Conservation (phyloP, 2,329 filamentous ascomycete species). For the Pseudophaeomoniella oleicola region DNA sequence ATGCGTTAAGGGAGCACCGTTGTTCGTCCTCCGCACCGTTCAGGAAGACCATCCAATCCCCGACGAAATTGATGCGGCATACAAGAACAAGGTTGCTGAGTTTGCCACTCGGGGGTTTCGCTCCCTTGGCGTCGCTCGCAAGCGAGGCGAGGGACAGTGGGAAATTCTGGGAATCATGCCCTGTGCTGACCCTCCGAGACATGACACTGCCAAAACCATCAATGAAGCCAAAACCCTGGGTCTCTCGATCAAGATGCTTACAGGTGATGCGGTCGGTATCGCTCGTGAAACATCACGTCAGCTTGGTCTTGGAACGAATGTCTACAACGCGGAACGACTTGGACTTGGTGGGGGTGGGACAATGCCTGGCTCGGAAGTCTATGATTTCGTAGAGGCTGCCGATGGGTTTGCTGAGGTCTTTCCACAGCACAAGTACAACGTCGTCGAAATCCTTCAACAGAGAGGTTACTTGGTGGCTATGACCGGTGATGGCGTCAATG, state of each 20-base stretch:
- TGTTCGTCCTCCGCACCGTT: conserved; percentile 76
- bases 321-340: conserved; percentile 86
- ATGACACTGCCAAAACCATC: conserved; percentile 82
- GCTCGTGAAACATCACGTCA: conserved; percentile 83
- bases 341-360: conserved; percentile 74
- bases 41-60: conserved; percentile 71
- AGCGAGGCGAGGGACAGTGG: conserved; percentile 68
- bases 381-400: conserved; percentile 89
- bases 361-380: conserved; percentile 86
- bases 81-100: conserved; percentile 86
- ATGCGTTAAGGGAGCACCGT: conserved; percentile 82
- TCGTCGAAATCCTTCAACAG: conserved; percentile 85
- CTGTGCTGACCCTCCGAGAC: conserved; percentile 78
- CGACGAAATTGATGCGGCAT: conserved; percentile 62
- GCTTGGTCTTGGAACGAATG: conserved; percentile 80
- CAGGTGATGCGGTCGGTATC: conserved; percentile 86
- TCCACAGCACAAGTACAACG: conserved; percentile 89
- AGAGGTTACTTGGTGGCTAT: conserved; percentile 89
- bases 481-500: conserved; percentile 93
- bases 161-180: conserved; percentile 93
- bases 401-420: conserved; percentile 93
- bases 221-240: conserved; percentile 78
- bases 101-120: conserved; percentile 89
- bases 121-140: conserved; percentile 83
- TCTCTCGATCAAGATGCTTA: conserved; percentile 91